A percentile compares a stretch with the other conserved stretches of the same genome.
Evolutionary conservation across 164 flowering plant genomes (phyloP).

Genomic region (Vitis amurensis): DNA sequence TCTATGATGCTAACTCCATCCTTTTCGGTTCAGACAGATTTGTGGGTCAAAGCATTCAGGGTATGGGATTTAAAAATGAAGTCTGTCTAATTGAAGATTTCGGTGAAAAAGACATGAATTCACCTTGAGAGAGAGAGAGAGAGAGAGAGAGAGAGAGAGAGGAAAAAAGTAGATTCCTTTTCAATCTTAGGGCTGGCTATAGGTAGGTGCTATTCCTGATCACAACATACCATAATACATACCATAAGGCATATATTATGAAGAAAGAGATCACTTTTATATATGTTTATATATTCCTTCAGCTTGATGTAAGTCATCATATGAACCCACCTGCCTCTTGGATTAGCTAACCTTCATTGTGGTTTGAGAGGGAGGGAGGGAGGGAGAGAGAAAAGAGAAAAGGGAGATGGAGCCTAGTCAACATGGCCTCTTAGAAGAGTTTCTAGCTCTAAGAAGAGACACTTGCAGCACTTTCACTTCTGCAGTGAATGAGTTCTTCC

Average conservation of each 20-base stretch:
- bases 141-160: constrained; percentile 8
- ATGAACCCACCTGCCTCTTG: too few species aligned
- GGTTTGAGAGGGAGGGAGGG: not conserved
- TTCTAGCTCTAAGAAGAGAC: constrained; percentile 41
- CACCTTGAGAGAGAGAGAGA: constrained; percentile 19
- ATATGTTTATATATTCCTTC: constrained; percentile 10
- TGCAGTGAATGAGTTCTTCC: constrained; percentile 30
- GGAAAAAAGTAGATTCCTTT: constrained; percentile 36
- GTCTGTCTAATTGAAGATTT: constrained; percentile 34
- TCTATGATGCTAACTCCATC: constrained; percentile 30
- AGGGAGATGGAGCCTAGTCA: constrained; percentile 46
- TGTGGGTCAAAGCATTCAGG: constrained; percentile 49
- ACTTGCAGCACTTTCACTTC: constrained; percentile 31
- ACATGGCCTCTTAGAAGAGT: constrained; percentile 43
- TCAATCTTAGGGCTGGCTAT: constrained; percentile 11
- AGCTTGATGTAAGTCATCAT: not conserved
- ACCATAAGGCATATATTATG: not conserved
- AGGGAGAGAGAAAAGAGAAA: constrained; percentile 9
- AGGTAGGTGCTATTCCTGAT: constrained; percentile 3
- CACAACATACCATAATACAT: not conserved
- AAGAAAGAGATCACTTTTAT: not conserved
- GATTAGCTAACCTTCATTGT: too few species aligned
- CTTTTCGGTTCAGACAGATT: constrained; percentile 43
- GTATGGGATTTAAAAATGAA: constrained; percentile 13
- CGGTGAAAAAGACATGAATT: constrained; percentile 41